These are phyloP conservation scores for Cryphonectria carpinicola DNA, from an alignment of 2,329 filamentous ascomycete species.

Conservation along the genomic window DNA sequence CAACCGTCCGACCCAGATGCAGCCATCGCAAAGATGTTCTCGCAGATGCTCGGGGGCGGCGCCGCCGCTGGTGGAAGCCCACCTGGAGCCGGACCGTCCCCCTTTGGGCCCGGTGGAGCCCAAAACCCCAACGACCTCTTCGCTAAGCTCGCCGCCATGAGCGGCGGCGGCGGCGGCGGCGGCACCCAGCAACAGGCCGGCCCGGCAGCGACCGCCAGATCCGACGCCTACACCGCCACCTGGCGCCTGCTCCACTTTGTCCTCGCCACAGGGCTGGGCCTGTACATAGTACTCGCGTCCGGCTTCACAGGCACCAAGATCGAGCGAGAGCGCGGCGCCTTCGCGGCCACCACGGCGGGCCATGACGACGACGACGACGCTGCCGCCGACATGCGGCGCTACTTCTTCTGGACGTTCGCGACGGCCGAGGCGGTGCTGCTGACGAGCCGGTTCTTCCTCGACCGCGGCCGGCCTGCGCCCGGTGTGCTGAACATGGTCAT, in stretches of 20 bases:
- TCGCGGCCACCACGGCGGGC: slow-evolving; percentile 36
- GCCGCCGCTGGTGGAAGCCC: slow-evolving; percentile 31
- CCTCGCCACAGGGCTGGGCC: slow-evolving; percentile 69
- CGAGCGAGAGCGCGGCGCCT: slow-evolving; percentile 54
- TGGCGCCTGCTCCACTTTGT: slow-evolving; percentile 77
- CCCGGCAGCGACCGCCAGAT: slow-evolving; percentile 36
- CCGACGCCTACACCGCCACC: slow-evolving; percentile 50
- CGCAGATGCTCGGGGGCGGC: slow-evolving; percentile 64
- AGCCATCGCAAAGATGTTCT: slow-evolving; percentile 75
- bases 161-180: slow-evolving; percentile 33
- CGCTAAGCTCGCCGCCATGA: slow-evolving; percentile 46
- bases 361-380: slow-evolving; percentile 27
- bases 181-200: slow-evolving; percentile 31
- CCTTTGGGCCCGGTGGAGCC: slow-evolving; percentile 34
- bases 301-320: slow-evolving; percentile 69
- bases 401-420: slow-evolving; percentile 81
- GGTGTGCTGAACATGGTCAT: slow-evolving; percentile 68
- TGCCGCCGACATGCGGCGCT: slow-evolving; percentile 41
- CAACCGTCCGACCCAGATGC: slow-evolving; percentile 48
- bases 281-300: slow-evolving; percentile 71
- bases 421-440: slow-evolving; percentile 76
- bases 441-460: slow-evolving; percentile 71
- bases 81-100: slow-evolving; percentile 35
- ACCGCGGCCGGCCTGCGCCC: slow-evolving; percentile 60
- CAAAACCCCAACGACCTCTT: slow-evolving; percentile 39